phyloP scores from a whole-genome alignment of 768 basidiomycete genomes.

The Grammothele lineata region DNA sequence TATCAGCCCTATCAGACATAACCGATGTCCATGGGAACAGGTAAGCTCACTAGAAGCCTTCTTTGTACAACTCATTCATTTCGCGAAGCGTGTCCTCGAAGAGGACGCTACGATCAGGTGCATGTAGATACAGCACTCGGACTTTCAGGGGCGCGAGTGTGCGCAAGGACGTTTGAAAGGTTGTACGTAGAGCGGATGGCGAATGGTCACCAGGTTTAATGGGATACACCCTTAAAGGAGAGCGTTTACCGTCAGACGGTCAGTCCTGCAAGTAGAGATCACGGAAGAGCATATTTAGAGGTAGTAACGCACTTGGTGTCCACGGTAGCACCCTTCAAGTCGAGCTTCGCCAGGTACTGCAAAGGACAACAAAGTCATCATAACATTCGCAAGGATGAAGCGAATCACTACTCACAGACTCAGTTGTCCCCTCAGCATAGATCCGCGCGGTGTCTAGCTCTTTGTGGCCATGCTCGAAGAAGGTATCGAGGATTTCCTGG shows the following conservation, averaged over 20 bases:
- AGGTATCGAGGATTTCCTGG: conserved; percentile 43
- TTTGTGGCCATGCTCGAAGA: conserved; percentile 37
- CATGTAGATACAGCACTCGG: conserved; percentile 55
- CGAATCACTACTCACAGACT: conserved; percentile 34
- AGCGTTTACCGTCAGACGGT: no score
- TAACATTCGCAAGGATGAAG: no score
- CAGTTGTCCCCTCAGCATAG: conserved; percentile 52
- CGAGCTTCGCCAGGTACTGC: conserved; percentile 37
- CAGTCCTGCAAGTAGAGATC: neutral
- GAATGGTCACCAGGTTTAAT: conserved; percentile 37
- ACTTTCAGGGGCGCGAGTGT: conserved; percentile 42
- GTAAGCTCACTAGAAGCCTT: conserved; percentile 49
- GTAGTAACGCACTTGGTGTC: conserved; percentile 43
- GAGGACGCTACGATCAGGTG: conserved; percentile 53
- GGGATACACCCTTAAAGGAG: conserved; percentile 37
- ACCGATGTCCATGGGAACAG: no score
- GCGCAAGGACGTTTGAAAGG: conserved; percentile 44
- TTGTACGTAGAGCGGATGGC: conserved; percentile 37
- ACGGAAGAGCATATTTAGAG: no score
- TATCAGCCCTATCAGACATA: neutral
- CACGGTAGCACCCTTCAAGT: conserved; percentile 36
- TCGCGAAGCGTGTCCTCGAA: conserved; percentile 53
- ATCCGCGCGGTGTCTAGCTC: conserved; percentile 50
- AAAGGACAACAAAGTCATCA: neutral
- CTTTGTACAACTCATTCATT: conserved; percentile 50